Evolutionary conservation across 306 rosid genomes (phyloP).

Genomic region (Comarum palustre): DNA sequence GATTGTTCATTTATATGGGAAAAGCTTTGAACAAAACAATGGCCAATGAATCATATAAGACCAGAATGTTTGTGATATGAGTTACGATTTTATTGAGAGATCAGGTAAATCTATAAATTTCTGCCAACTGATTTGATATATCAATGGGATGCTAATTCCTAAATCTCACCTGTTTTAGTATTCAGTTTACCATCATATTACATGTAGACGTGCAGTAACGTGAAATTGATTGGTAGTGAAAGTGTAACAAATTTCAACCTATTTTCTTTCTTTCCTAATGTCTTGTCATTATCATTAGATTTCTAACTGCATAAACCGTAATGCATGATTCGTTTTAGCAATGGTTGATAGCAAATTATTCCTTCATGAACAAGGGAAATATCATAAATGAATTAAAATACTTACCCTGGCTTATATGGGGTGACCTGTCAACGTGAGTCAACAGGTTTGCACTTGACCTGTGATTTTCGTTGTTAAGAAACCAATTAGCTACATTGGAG

Average conservation of each 20-base stretch:
- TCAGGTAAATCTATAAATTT: background rate
- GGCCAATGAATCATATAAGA: background rate
- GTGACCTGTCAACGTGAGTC: conserved; percentile 26
- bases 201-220: background rate
- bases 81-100: background rate
- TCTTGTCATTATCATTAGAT: background rate
- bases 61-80: background rate
- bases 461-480: conserved; percentile 32
- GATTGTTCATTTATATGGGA: background rate
- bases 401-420: conserved; percentile 51
- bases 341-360: background rate
- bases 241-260: background rate
- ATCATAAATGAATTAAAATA: background rate
- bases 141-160: background rate
- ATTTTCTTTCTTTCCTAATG: background rate
- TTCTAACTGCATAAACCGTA: background rate
- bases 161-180: background rate
- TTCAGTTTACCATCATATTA: background rate
- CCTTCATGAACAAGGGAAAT: background rate
- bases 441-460: conserved; percentile 36
- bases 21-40: background rate
- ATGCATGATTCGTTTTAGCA: background rate
- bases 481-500: conserved; percentile 29
- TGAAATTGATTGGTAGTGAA: background rate
- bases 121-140: background rate